These are phyloP conservation scores for Inga laurina DNA, from an alignment of 306 rosid species.

Conservation along the genomic window DNA sequence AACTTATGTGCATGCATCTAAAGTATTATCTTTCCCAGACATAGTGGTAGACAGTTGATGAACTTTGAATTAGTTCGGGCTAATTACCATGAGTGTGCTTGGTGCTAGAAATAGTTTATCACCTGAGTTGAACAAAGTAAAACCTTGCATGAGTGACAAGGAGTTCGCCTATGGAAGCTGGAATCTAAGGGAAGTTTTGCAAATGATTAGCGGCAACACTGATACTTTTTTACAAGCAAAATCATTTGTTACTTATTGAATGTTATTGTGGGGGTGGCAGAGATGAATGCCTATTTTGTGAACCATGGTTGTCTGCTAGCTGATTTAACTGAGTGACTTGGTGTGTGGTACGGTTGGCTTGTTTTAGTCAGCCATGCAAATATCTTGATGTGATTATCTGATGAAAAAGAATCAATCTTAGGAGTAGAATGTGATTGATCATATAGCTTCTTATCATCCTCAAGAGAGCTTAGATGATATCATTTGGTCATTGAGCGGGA, in stretches of 20 bases:
- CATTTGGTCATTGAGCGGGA: background rate
- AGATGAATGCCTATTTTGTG: background rate
- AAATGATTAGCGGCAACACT: background rate
- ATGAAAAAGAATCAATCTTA: background rate
- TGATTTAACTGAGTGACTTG: background rate
- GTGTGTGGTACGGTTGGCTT: background rate
- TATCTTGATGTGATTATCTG: conserved; percentile 3
- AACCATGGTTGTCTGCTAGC: conserved; percentile 2
- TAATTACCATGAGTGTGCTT: background rate
- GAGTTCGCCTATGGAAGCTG: conserved; percentile 21
- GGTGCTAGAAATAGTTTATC: background rate
- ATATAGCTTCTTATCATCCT: background rate
- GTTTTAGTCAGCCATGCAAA: background rate
- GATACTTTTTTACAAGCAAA: background rate
- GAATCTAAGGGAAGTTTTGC: conserved; percentile 2
- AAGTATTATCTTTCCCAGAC: conserved; percentile 19
- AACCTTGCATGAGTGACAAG: conserved; percentile 20
- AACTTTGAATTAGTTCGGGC: background rate
- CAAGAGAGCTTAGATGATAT: background rate
- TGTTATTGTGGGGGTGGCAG: background rate
- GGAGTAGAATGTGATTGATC: conserved; percentile 11
- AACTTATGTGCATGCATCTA: conserved; percentile 23
- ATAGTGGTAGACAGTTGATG: conserved; percentile 15
- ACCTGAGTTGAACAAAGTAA: background rate
- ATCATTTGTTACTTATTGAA: background rate